Base-by-base conservation (phyloP, 1,284 basidiomycete species). In the Heimioporus punctisporus region DNA sequence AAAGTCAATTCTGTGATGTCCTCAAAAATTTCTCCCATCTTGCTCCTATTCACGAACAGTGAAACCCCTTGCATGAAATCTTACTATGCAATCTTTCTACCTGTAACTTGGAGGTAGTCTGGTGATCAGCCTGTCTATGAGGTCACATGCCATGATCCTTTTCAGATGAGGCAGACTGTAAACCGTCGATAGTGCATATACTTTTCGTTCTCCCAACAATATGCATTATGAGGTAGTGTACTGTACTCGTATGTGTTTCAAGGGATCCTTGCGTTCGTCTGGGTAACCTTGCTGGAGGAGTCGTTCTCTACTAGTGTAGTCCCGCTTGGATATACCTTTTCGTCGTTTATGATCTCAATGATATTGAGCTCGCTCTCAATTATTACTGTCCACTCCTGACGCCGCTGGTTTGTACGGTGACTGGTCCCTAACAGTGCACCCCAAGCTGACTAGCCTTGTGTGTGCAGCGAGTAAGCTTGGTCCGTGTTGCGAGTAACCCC, bases 221-320 rank as follows among this genome's bases (percentile, higher is more conserved):
- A n/a, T n/a, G n/a, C n/a, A n/a, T n/a, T n/a, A n/a, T n/a, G n/a
- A n/a, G n/a, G n/a, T n/a, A n/a, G n/a, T n/a, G n/a, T n/a, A n/a
- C n/a, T n/a, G n/a, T n/a, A 6, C 23, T 26, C 34, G 11, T n/a
- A n/a, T 34, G 15, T 21, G 2, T 28, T 41, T 88, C 86, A 7
- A 88, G 90, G 88, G 90, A 91, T 68, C 80, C 91, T 54, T 91
- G 89, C 91, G 60, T 91, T 91, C 73, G 76, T 88, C 57, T 91
- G 88, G 88, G 89, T 91, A 0, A 87, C 88, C 1, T 78, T 83
- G 2, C 73, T 91, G 11, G 86, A 90, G 70, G 84, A 88, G 64
- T 73, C 73, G n/a, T 76, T 82, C 75, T 91, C 5, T 88, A 54
- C 61, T 5, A 56, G 59, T 5, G 55, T 70, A 8, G 80, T 89